A percentile compares a stretch with the other conserved stretches of the same genome.
Conservation (phyloP, 371 early-diverging fungal species). For the Lichtheimia corymbifera region DNA sequence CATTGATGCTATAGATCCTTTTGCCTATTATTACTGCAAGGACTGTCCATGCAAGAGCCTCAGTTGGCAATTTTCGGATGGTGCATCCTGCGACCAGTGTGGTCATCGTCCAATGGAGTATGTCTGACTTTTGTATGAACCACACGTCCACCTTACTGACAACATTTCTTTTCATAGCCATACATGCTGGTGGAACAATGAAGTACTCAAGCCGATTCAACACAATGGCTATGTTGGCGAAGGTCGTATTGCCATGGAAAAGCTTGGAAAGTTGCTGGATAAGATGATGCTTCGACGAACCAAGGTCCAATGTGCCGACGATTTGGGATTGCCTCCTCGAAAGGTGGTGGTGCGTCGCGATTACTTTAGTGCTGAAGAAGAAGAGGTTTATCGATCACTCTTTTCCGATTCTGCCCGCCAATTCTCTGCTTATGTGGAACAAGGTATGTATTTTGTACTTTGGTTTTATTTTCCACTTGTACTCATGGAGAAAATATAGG, state of each 20-base stretch:
- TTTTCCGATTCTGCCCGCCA: constrained; percentile 78
- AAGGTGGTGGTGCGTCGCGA: constrained; percentile 81
- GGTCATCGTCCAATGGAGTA: constrained; percentile 76
- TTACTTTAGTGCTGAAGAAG: constrained; percentile 89
- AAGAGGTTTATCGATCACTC: constrained; percentile 89
- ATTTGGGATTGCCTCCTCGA: constrained; percentile 91
- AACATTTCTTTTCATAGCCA: constrained; percentile 49
- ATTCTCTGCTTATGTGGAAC: constrained; percentile 85
- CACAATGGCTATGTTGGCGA: constrained; percentile 65
- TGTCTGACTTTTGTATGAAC: too few species aligned
- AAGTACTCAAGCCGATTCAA: constrained; percentile 94
- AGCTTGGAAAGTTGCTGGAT: constrained; percentile 80
- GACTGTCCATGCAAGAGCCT: constrained; percentile 80
- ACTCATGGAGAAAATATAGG: constrained; percentile 8
- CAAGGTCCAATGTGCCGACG: constrained; percentile 88
- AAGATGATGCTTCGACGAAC: constrained; percentile 93
- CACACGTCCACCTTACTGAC: too few species aligned
- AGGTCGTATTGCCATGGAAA: constrained; percentile 74
- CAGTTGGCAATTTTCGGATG: constrained; percentile 77
- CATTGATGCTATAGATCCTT: constrained; percentile 51
- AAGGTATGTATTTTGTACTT: constrained; percentile 35
- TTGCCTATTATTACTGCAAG: constrained; percentile 89
- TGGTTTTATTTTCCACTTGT: too few species aligned
- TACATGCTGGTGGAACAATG: constrained; percentile 96
- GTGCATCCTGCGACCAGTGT: constrained; percentile 72